Evolutionary conservation across 306 rosid genomes (phyloP), one percentile per base, ranked within the genome.

Genomic region (Coriaria nepalensis): DNA sequence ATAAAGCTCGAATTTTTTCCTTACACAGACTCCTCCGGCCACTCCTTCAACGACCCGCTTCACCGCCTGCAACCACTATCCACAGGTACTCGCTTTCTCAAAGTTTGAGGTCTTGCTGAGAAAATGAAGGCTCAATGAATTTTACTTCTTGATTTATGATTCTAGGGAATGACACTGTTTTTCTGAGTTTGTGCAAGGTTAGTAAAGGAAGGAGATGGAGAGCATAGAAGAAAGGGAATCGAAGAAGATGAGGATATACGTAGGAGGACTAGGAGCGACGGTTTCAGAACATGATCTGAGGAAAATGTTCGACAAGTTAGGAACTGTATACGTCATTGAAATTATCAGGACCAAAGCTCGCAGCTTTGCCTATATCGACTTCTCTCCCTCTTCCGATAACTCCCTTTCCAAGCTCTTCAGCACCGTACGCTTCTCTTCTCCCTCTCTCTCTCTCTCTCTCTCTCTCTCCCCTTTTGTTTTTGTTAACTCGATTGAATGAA

Each of bases 261-360:
- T 83, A 0, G 93, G 95, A 48, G 95, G 95, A 7, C 61, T 88
- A 57, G 86, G 86, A 3, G 86, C 65, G 42, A 45, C 50, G 2
- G 82, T 81, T 37, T 74, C 70, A 6, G 64, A 11, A 36, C 75
- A 81, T 14, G 88, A 88, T 46, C 73, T 88, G 5, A 59, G 50
- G 6, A 68, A 66, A 8, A 15, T 76, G 45, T 83, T 83, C 53
- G 66, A 51, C 4, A 66, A 78, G 11, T 48, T 69, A 10, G 65
- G 74, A 46, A 49, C n/a, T 6, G 81, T 74, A 37, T 70, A 80
- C 13, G 55, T 66, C 8, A 37, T 83, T 37, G 75, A 74, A 48
- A 61, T 87, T 5, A 63, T 83, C 64, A 79, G 86, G 46, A 72
- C 88, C 52, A 88, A 83, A 74, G 80, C 78, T 32, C 93, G 96